Evolutionary conservation across 2,329 filamentous ascomycete species (phyloP).

Genomic region (Paramyrothecium sp.): DNA sequence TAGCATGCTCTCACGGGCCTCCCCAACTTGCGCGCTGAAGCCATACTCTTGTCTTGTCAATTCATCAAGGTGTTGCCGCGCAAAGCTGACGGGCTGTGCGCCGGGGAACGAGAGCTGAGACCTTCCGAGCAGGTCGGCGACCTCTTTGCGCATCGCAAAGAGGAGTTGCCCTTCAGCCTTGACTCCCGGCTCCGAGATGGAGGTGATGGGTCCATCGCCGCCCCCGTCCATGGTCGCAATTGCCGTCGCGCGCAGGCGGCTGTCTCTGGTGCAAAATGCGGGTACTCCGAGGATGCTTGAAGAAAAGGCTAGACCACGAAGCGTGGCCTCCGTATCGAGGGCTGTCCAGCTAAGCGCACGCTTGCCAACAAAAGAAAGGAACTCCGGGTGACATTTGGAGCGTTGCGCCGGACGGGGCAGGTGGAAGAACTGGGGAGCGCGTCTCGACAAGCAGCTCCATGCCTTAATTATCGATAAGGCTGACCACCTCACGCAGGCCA

Average conservation of each 20-base stretch:
- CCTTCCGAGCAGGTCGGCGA: conserved; percentile 73
- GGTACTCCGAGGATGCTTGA: too few relatives aligned
- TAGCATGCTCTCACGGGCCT: conserved; percentile 1
- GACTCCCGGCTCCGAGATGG: conserved; percentile 62
- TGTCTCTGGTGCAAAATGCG: too few relatives aligned
- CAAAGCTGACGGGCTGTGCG: conserved; percentile 93
- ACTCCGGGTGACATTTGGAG: not conserved
- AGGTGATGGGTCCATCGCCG: conserved; percentile 36
- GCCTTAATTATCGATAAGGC: too few relatives aligned
- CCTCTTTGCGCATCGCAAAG: conserved; percentile 64
- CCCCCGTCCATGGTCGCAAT: conserved; percentile 24
- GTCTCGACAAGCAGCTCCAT: too few relatives aligned
- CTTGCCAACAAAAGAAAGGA: not conserved
- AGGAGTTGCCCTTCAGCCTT: conserved; percentile 63
- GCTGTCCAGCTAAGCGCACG: not conserved
- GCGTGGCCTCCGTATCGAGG: too few relatives aligned
- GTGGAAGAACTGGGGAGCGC: not conserved
- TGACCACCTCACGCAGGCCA: too few relatives aligned
- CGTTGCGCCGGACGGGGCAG: not conserved
- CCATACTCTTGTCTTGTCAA: conserved; percentile 71
- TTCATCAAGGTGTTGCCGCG: conserved; percentile 77
- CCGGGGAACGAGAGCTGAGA: conserved; percentile 73
- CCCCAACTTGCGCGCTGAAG: too few relatives aligned
- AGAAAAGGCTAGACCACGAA: too few relatives aligned
- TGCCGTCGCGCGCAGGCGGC: not conserved